Percentiles rank a stretch among this genome's conserved stretches.
phyloP scores from a whole-genome alignment of 148 eudicot genomes.

The Amaranthus palmeri region DNA sequence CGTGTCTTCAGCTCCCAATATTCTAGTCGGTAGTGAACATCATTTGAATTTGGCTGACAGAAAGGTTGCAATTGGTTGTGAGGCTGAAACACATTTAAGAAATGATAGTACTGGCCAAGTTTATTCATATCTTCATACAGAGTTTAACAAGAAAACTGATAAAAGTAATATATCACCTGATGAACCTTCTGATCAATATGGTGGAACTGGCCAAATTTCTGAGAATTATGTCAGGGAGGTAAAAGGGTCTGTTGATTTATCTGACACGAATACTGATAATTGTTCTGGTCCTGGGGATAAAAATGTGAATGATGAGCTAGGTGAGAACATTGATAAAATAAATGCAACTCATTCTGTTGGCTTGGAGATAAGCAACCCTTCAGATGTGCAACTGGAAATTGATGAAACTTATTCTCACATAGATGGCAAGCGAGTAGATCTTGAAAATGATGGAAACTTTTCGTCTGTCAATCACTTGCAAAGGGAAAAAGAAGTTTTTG shows the following conservation, averaged over 20 bases:
- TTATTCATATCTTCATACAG: conserved; percentile 20
- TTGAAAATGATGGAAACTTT: conserved; percentile 17
- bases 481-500: conserved; percentile 23
- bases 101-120: conserved; percentile 24
- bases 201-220: conserved; percentile 10
- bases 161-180: conserved; percentile 16
- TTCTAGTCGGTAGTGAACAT: conserved; percentile 14
- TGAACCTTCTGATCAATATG: conserved; percentile 25
- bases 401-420: conserved; percentile 17
- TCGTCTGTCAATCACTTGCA: conserved; percentile 1
- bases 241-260: conserved; percentile 28
- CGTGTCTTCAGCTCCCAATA: conserved; percentile 26
- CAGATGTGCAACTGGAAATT: conserved; percentile 22
- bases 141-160: conserved; percentile 19
- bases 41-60: conserved; percentile 22
- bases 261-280: conserved; percentile 24
- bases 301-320: conserved; percentile 24
- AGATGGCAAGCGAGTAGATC: conserved; percentile 25
- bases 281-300: conserved; percentile 33
- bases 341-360: conserved; percentile 17
- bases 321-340: conserved; percentile 25
- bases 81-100: conserved; percentile 22
- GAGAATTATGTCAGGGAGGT: conserved; percentile 24
- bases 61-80: conserved; percentile 25
- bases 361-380: conserved; percentile 14